Evolutionary conservation across 2,329 filamentous ascomycete genomes (phyloP), one percentile per base, ranked within the genome.

Genomic region (Calcarisporium arbuscula): DNA sequence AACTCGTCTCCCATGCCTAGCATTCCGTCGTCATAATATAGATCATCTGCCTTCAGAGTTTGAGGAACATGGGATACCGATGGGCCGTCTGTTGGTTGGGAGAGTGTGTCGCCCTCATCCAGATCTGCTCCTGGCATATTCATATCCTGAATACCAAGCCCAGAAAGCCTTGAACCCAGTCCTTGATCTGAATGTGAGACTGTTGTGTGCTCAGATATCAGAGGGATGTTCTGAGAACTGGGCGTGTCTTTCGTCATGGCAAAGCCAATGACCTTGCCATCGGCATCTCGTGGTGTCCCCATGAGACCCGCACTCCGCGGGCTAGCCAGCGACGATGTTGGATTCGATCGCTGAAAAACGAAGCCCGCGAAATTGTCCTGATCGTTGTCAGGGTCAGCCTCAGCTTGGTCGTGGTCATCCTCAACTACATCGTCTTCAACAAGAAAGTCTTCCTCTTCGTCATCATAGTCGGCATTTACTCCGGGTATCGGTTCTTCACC

Each of bases 21-120:
- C 45, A 77, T 57, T 3, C 78, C 80, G 49, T 78, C 77, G 42
- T 83, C 78, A 49, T 81, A 86, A 52, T 85, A 85, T 19, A 85
- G 61, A 43, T 85, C 81, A 44, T 82, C 77, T 21, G 75, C 69
- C 4, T 38, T 44, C 4, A 36, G 19, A n/a, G 35, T 25, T 17
- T 35, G 38, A 3, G 41, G 31, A 8, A 40, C 34, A 25, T 25
- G 22, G 14, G 22, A 25, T 25, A 25, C 14, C 22, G 14, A 9
- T 10, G 10, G 10, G 14, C 14, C 22, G 22, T 25, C 22, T 10
- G 14, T 14, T 8, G 29, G 23, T 12, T 16, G 23, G 17, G 30
- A 10, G n/a, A 11, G n/a, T 15, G 34, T 23, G 16, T 10, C 26
- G 10, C 18, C 11, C 8, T 16, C 28, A 35, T 21, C 31, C 14